Evolutionary conservation across 2,329 filamentous ascomycete genomes (phyloP), one percentile per base, ranked within the genome.

Genomic region (Macroventuria anomochaeta): DNA sequence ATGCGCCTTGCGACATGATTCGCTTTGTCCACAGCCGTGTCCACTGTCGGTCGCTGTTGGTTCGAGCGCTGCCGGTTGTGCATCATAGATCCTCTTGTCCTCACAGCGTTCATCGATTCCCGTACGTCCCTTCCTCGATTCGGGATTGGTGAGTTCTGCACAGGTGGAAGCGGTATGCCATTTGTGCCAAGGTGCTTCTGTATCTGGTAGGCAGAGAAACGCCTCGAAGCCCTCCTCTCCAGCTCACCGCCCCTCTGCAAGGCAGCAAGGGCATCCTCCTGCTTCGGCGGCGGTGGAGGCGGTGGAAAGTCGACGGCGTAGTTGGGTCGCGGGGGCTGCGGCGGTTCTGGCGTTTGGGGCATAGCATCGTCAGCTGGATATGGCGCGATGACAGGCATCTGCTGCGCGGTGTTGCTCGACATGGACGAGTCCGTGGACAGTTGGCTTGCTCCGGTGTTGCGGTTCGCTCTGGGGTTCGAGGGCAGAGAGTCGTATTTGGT

Each of bases 191-290:
- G 80, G 67, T 96, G 92, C 71, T 97, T 97, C 38, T 91, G 91
- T 63, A 99, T 96, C 70, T 99, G 95, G 72, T 97, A 99, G 46
- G 92, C 90, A 2, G 95, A 97, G 72, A 97, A 99, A 68, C 95
- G 83, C 63, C 93, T 84, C 12, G 95, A 99, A 0, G 95, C 95
- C 71, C 95, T 85, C 70, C 95, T 85, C 76, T 99, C 95, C 42
- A 99, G 79, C 62, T 97, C 93, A 17, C 93, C 93, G 28, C 93
- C 93, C 74, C 92, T 86, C 75, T 97, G 95, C 61, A 99, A 76
- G 43, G 93, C 92, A 41, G 91, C 91, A 46, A 99, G 80, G 5
- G 95, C 95, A 78, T 96, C 96, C 65, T 95, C 90, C 65, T 92
- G 87, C 65, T 90, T 90, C 46, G 91, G 89, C 21, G 88, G 87